Evolutionary conservation across 768 basidiomycete species (phyloP).

Genomic region (Tylopilus rubrobrunneus): DNA sequence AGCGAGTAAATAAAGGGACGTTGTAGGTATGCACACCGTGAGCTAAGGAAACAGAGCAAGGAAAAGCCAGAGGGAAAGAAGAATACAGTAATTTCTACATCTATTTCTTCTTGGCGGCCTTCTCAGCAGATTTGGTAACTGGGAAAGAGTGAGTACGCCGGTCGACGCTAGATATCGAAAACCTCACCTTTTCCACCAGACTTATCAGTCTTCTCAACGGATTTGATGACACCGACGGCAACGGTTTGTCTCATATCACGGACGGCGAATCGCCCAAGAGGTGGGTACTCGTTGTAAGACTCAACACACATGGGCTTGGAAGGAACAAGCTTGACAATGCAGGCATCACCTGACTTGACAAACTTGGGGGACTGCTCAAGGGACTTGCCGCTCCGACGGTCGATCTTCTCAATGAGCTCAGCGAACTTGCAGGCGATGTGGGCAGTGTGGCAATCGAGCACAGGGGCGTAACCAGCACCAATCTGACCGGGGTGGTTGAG

Average conservation of each 20-base stretch:
- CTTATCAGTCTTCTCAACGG: constrained; percentile 93
- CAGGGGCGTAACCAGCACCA: constrained; percentile 97
- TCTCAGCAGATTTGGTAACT: constrained; percentile 96
- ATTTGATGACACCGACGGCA: constrained; percentile 98
- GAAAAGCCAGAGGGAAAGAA: constrained; percentile 44
- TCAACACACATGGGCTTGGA: constrained; percentile 96
- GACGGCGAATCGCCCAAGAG: constrained; percentile 98
- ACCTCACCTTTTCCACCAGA: constrained; percentile 75
- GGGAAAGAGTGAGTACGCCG: constrained; percentile 16
- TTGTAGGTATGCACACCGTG: constrained; percentile 33
- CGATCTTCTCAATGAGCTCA: constrained; percentile 98
- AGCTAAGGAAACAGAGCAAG: constrained; percentile 35
- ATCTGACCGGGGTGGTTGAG: constrained; percentile 99
- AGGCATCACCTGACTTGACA: constrained; percentile 99
- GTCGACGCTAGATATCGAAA: not conserved
- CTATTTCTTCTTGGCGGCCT: constrained; percentile 93
- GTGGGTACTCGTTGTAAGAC: constrained; percentile 96
- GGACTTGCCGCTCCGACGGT: constrained; percentile 95
- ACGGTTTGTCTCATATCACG: constrained; percentile 99
- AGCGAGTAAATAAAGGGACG: constrained; percentile 33
- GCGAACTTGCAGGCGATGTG: constrained; percentile 99
- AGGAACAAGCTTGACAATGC: constrained; percentile 96
- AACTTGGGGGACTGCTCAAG: constrained; percentile 90
- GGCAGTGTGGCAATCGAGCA: constrained; percentile 99
- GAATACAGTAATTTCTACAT: constrained; percentile 67